Evolutionary conservation across 306 rosid species (phyloP).

Genomic region (Cicer judaicum): DNA sequence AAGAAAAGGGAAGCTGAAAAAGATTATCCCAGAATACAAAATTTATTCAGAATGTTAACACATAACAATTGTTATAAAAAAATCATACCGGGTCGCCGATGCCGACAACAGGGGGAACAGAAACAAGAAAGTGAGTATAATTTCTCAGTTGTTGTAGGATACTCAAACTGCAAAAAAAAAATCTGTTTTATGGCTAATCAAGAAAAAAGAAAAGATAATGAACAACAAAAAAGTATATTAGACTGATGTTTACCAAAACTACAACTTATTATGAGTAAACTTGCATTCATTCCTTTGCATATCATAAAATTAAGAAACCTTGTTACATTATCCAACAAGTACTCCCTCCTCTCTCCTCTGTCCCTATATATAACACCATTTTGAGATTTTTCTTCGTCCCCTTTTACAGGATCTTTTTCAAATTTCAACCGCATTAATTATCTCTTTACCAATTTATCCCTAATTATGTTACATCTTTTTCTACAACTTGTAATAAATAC

Average conservation of each 20-base stretch:
- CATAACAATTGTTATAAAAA: background rate
- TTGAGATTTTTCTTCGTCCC: no score
- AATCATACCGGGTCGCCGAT: slow-evolving; percentile 78
- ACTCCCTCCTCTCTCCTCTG: no score
- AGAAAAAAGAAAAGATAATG: background rate
- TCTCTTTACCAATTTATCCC: no score
- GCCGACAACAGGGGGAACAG: slow-evolving; percentile 67
- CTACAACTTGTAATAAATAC: no score
- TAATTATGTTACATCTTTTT: no score
- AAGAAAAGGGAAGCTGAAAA: slow-evolving; percentile 22
- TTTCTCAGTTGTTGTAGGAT: slow-evolving; percentile 57
- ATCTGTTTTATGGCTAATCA: background rate
- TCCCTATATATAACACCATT: no score
- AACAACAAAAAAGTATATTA: background rate
- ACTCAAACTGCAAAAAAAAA: slow-evolving; percentile 54
- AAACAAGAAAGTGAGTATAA: slow-evolving; percentile 78
- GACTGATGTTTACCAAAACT: background rate
- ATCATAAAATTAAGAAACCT: background rate
- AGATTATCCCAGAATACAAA: slow-evolving; percentile 30
- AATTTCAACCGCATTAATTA: no score
- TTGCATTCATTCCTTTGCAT: background rate
- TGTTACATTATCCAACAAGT: slow-evolving; percentile 6
- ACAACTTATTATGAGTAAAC: background rate
- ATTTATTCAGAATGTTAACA: background rate
- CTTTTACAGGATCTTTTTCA: no score